Percentiles rank a stretch among this genome's conserved stretches.
Conservation (phyloP, 352 stramenopile species). For the Phytopythium aichiense region DNA sequence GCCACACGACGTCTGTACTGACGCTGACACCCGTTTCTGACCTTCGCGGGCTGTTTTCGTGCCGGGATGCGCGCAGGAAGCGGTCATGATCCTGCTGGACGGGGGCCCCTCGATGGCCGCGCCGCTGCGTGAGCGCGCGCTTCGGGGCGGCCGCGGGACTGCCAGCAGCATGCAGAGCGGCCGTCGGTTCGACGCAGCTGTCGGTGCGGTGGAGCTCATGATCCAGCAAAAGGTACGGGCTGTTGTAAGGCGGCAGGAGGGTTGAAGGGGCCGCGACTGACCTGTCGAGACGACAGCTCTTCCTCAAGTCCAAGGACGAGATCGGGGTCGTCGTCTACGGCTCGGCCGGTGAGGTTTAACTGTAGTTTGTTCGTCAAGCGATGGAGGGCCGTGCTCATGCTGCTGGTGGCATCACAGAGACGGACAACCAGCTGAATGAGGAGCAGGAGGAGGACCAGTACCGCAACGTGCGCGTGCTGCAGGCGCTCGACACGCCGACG, state of each 20-base stretch:
- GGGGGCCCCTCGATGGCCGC: slow-evolving; percentile 58
- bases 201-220: slow-evolving; percentile 52
- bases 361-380: not conserved
- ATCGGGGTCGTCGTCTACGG: slow-evolving; percentile 76
- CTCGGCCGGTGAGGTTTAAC: slow-evolving; percentile 28
- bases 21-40: not conserved
- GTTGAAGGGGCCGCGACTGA: not conserved
- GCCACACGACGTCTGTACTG: not conserved
- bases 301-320: slow-evolving; percentile 80
- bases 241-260: not conserved
- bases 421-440: slow-evolving; percentile 76
- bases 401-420: slow-evolving; percentile 28
- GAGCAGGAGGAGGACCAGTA: slow-evolving; percentile 63
- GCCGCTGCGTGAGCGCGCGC: slow-evolving; percentile 38
- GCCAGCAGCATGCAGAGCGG: slow-evolving; percentile 12
- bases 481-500: slow-evolving; percentile 55
- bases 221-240: slow-evolving; percentile 61
- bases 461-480: slow-evolving; percentile 56
- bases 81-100: slow-evolving; percentile 62
- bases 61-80: slow-evolving; percentile 32
- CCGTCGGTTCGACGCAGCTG: slow-evolving; percentile 58
- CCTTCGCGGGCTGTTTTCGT: not conserved
- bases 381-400: not conserved
- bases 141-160: slow-evolving; percentile 7
- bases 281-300: slow-evolving; percentile 30